A percentile compares a stretch with the other conserved stretches of the same genome.
These are phyloP conservation scores for Metschnikowia chrysomelidarum DNA, from an alignment of 805 yeast genomes.

Conservation along the genomic window DNA sequence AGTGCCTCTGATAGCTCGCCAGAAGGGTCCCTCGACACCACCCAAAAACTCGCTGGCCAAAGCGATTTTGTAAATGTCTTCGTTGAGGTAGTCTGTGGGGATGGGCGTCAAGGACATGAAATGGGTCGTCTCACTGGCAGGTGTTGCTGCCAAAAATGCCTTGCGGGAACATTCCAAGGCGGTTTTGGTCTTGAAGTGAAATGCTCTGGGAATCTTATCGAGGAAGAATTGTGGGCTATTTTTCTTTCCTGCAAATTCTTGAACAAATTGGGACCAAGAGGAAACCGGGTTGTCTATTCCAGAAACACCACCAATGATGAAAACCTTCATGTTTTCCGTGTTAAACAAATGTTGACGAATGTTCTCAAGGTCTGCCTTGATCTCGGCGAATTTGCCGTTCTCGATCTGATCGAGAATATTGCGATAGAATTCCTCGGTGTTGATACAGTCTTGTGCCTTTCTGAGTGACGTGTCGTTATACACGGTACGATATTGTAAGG, in stretches of 20 bases:
- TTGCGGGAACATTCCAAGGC: constrained; percentile 52
- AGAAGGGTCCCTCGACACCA: constrained; percentile 93
- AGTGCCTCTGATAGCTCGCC: constrained; percentile 93
- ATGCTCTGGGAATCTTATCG: constrained; percentile 50
- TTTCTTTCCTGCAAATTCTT: constrained; percentile 15
- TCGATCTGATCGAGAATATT: constrained; percentile 46
- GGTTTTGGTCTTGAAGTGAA: constrained; percentile 49
- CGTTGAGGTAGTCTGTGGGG: constrained; percentile 46
- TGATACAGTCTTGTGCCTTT: constrained; percentile 63
- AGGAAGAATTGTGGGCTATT: constrained; percentile 15
- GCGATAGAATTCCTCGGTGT: constrained; percentile 57
- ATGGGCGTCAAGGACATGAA: constrained; percentile 58
- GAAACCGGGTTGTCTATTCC: constrained; percentile 54
- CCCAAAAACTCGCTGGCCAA: constrained; percentile 75
- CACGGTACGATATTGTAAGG: constrained; percentile 54
- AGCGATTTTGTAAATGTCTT: constrained; percentile 66
- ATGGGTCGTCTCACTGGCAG: constrained; percentile 83
- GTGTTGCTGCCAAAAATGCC: constrained; percentile 67
- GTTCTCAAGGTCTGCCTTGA: constrained; percentile 49
- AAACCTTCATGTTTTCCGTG: constrained; percentile 58
- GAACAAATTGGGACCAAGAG: constrained; percentile 49
- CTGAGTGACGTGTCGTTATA: constrained; percentile 61
- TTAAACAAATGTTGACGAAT: constrained; percentile 54
- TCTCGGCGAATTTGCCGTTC: constrained; percentile 48
- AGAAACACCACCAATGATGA: constrained; percentile 67